These are phyloP conservation scores for Clohesyomyces aquaticus DNA, from an alignment of 495 filamentous ascomycete genomes.

Conservation along the genomic window DNA sequence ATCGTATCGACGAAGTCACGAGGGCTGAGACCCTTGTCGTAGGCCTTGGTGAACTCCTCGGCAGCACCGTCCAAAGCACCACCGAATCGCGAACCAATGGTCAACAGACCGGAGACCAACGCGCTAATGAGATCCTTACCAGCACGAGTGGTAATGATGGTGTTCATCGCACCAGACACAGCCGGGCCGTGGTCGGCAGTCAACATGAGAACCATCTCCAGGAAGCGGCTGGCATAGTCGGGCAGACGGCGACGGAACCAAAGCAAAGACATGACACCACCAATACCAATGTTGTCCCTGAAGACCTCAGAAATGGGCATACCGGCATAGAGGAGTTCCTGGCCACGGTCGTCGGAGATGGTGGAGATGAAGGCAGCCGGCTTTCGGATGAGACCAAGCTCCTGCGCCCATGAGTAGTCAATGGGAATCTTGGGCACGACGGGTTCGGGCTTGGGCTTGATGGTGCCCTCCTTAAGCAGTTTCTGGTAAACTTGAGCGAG, in stretches of 20 bases:
- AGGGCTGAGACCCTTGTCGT: constrained; percentile 95
- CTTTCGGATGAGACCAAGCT: constrained; percentile 98
- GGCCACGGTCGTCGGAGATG: constrained; percentile 98
- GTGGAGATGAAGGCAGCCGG: constrained; percentile 99
- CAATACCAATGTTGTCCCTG: constrained; percentile 97
- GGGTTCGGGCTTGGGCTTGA: constrained; percentile 85
- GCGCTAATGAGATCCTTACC: constrained; percentile 98
- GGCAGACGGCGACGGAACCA: constrained; percentile 99
- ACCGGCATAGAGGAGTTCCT: constrained; percentile 97
- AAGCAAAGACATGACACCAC: constrained; percentile 98
- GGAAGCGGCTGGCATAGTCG: constrained; percentile 94
- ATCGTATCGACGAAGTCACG: constrained; percentile 98
- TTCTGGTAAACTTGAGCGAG: constrained; percentile 81
- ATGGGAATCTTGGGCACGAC: constrained; percentile 98
- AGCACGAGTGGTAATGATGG: constrained; percentile 98
- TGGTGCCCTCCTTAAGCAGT: constrained; percentile 78
- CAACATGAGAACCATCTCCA: constrained; percentile 99
- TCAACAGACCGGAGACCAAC: constrained; percentile 93
- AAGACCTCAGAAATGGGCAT: constrained; percentile 99
- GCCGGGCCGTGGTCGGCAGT: constrained; percentile 98
- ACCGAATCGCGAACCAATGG: constrained; percentile 97
- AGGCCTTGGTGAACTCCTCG: constrained; percentile 97
- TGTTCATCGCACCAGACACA: constrained; percentile 99
- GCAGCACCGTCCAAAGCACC: constrained; percentile 97
- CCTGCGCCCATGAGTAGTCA: constrained; percentile 99